Conservation (phyloP, 2,329 filamentous ascomycete species). For the Mariannaea sp. region DNA sequence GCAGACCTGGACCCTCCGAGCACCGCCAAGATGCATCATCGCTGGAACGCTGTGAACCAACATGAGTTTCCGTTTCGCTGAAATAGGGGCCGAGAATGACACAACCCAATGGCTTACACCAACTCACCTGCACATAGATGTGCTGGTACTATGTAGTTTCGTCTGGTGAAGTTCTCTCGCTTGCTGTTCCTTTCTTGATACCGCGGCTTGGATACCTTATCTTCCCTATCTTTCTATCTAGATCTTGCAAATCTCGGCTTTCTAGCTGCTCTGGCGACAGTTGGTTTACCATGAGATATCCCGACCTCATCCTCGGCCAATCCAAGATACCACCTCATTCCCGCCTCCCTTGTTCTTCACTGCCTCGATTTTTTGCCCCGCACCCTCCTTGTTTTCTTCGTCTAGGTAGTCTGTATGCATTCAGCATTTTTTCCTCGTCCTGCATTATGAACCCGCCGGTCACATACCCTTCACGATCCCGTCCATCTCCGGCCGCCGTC, state of each 20-base stretch:
- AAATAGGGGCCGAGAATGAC: slow-evolving; percentile 13
- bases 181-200: not conserved
- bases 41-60: slow-evolving; percentile 23
- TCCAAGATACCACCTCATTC: not conserved
- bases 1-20: not conserved
- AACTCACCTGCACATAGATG: no score
- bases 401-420: no score
- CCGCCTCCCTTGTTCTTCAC: not conserved
- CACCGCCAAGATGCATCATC: slow-evolving; percentile 5
- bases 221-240: not conserved
- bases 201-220: not conserved
- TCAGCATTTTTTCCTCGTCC: slow-evolving; percentile 1
- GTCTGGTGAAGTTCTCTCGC: no score
- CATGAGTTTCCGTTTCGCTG: slow-evolving; percentile 5
- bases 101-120: slow-evolving; percentile 8
- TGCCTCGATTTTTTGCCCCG: slow-evolving; percentile 1
- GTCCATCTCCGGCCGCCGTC: slow-evolving; percentile 33
- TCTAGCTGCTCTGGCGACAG: not conserved
- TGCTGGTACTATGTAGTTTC: no score
- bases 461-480: slow-evolving; percentile 24
- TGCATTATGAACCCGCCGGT: slow-evolving; percentile 1
- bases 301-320: not conserved
- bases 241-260: not conserved
- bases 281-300: not conserved
- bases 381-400: slow-evolving; percentile 5